These are phyloP conservation scores for Haemoproteus tartakovskyi DNA, from an alignment of 169 alveolate species.

Conservation along the genomic window DNA sequence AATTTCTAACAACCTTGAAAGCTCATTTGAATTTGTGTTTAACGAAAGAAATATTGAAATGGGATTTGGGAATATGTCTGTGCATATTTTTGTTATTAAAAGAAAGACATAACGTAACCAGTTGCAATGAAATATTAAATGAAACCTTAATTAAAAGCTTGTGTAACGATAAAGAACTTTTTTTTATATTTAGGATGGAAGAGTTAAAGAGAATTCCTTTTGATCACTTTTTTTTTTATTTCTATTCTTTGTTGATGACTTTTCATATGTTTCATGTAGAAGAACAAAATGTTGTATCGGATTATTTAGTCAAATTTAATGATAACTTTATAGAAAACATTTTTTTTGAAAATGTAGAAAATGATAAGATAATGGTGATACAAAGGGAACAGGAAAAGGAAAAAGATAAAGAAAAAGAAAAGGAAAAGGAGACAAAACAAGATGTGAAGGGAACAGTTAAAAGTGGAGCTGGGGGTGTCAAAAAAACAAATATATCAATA, in stretches of 20 bases:
- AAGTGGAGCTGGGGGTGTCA: too few species aligned
- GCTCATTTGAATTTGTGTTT: constrained; percentile 26
- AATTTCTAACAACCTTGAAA: constrained; percentile 4
- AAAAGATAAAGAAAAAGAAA: background rate
- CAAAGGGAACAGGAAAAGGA: constrained; percentile 3
- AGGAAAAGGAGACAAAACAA: background rate
- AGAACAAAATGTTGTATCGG: background rate
- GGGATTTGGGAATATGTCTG: constrained; percentile 20
- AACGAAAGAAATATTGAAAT: constrained; percentile 35
- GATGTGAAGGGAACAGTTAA: background rate
- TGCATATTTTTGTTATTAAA: constrained; percentile 24
- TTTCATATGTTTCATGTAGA: constrained; percentile 5
- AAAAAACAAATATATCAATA: background rate
- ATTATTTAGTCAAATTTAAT: constrained; percentile 9
- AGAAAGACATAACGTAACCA: background rate
- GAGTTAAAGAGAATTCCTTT: constrained; percentile 42
- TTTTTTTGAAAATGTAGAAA: constrained; percentile 18
- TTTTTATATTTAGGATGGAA: constrained; percentile 21
- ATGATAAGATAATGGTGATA: background rate
- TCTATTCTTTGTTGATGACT: constrained; percentile 36
- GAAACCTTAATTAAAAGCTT: constrained; percentile 15
- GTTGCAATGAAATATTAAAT: constrained; percentile 3
- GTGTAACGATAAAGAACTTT: constrained; percentile 25
- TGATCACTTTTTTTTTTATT: constrained; percentile 40
- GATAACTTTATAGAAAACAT: constrained; percentile 4